Evolutionary conservation across 495 filamentous ascomycete species (phyloP).

Genomic region (Penicillium pulvis): DNA sequence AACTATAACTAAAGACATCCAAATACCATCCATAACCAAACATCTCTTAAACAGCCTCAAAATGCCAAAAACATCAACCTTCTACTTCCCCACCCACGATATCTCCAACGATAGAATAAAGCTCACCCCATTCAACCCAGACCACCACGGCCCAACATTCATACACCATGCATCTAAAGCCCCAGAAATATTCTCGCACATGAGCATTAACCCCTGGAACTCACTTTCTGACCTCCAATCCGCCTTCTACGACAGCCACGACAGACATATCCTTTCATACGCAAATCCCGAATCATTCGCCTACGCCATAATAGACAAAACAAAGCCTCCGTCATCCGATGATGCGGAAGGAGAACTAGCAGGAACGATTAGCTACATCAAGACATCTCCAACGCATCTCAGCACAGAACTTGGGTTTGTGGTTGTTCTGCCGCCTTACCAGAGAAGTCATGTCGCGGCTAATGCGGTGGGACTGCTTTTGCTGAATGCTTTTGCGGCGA

Average conservation of each 20-base stretch:
- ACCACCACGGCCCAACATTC: constrained; percentile 17
- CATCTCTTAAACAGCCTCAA: no score
- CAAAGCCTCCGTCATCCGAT: constrained; percentile 18
- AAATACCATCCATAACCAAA: no score
- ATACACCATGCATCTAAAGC: constrained; percentile 20
- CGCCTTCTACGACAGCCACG: constrained; percentile 11
- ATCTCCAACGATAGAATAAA: constrained; percentile 23
- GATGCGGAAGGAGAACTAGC: constrained; percentile 27
- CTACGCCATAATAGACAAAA: constrained; percentile 29
- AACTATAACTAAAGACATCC: no score
- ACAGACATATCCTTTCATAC: constrained; percentile 20
- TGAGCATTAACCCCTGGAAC: constrained; percentile 13
- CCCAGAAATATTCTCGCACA: constrained; percentile 23
- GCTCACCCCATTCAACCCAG: constrained; percentile 21
- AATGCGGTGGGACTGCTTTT: constrained; percentile 24
- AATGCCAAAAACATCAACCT: constrained; percentile 8
- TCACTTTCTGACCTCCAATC: constrained; percentile 14
- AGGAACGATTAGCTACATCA: constrained; percentile 25
- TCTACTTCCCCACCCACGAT: constrained; percentile 13
- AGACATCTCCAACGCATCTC: constrained; percentile 15
- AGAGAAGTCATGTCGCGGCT: constrained; percentile 25
- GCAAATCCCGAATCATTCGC: constrained; percentile 24
- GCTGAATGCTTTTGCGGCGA: constrained; percentile 11
- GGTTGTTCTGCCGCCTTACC: constrained; percentile 27
- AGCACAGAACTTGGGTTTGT: constrained; percentile 27